Base-by-base conservation (phyloP, 1,284 basidiomycete genomes). In the Tilletiaria anomala region DNA sequence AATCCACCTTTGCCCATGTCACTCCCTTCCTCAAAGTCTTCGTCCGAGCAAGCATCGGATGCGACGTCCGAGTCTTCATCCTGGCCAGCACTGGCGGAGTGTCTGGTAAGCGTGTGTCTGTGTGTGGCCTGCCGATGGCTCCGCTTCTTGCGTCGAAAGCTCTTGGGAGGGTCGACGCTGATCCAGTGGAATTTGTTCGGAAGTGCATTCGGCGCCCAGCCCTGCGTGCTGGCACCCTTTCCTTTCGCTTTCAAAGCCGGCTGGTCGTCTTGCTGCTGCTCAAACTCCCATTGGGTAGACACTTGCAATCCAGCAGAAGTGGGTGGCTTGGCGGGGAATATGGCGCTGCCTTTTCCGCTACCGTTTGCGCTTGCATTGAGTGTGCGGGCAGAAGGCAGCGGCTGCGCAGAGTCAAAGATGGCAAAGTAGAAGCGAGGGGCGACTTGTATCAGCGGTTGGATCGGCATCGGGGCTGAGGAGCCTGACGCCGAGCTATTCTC, bases 131-230 rank as follows among this genome's bases (percentile, higher is more conserved):
- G n/a, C n/a, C n/a, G n/a, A n/a, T n/a, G n/a, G n/a, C n/a, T n/a
- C n/a, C n/a, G n/a, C n/a, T n/a, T n/a, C n/a, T n/a, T n/a, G n/a
- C n/a, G n/a, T n/a, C 26, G 10, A 29, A 29, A 8, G n/a, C 10
- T 29, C 10, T 29, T 8, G 26, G 26, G 26, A 8, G n/a, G n/a
- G 8, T 29, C 26, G 26, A n/a, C n/a, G 45, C 51, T 55, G 51
- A 64, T 55, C 61, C 61, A 64, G 34, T 63, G 56, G 35, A 60
- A 22, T 8, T 46, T 43, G 1, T 22, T 5, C 0, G 53, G 53
- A 10, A 47, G 49, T n/a, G 47, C 50, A 21, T 44, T 23, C 3
- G 45, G 40, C 15, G 26, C 26, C 26, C 26, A 29, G 26, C 26
- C 26, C n/a, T 29, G 26, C n/a, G n/a, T n/a, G 10, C 26, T 29